These are phyloP conservation scores for Neophaeococcomyces mojaviensis DNA, from an alignment of 2,329 filamentous ascomycete species.

Conservation along the genomic window DNA sequence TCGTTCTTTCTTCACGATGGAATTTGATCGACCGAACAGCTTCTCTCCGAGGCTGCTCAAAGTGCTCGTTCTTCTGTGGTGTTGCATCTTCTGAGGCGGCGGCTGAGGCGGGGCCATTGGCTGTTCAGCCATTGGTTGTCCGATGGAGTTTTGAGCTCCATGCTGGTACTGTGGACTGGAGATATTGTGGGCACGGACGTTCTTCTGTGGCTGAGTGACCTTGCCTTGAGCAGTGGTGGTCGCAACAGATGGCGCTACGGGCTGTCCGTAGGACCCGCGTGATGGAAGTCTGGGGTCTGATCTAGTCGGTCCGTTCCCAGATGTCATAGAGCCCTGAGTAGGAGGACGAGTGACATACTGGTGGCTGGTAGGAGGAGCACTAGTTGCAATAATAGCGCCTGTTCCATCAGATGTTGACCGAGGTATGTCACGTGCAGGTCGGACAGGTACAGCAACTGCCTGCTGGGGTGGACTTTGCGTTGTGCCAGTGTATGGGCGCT, in stretches of 20 bases:
- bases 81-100: slow-evolving; percentile 24
- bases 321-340: slow-evolving; percentile 74
- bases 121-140: slow-evolving; percentile 50
- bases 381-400: slow-evolving; percentile 40
- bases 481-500: neutral
- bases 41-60: slow-evolving; percentile 77
- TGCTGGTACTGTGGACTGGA: slow-evolving; percentile 54
- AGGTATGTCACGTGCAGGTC: slow-evolving; percentile 43
- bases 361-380: slow-evolving; percentile 7
- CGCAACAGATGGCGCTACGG: slow-evolving; percentile 76
- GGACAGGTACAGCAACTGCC: slow-evolving; percentile 24
- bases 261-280: slow-evolving; percentile 77
- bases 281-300: slow-evolving; percentile 56
- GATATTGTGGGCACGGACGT: slow-evolving; percentile 61
- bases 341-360: slow-evolving; percentile 54
- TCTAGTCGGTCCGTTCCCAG: slow-evolving; percentile 41
- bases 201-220: slow-evolving; percentile 68
- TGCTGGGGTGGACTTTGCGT: slow-evolving; percentile 4
- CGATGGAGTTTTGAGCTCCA: slow-evolving; percentile 45
- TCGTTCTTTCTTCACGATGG: slow-evolving; percentile 34
- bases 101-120: slow-evolving; percentile 49
- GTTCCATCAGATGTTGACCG: slow-evolving; percentile 53
- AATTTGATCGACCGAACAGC: slow-evolving; percentile 75
- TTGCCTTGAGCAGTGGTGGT: slow-evolving; percentile 83
- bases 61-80: slow-evolving; percentile 64